Percentiles rank a stretch among this genome's conserved stretches.
phyloP scores from a whole-genome alignment of 495 filamentous ascomycete genomes.

The Aspergillus wentii region DNA sequence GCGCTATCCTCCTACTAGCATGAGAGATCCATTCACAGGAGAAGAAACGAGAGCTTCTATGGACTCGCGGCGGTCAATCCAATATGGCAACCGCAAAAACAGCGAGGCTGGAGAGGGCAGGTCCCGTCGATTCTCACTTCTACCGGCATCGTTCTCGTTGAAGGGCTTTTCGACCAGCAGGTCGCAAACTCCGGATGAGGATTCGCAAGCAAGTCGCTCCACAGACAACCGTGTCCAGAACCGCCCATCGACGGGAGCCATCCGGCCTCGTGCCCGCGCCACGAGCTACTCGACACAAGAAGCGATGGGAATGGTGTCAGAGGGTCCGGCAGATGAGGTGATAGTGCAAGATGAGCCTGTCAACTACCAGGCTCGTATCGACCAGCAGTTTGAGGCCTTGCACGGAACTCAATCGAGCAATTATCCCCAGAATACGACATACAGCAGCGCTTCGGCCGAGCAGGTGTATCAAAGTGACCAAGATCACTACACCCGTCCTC shows the following conservation, averaged over 20 bases:
- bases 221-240: slow-evolving; percentile 21
- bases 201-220: slow-evolving; percentile 23
- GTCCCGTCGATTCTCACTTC: slow-evolving; percentile 69
- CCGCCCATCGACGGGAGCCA: slow-evolving; percentile 31
- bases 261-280: slow-evolving; percentile 21
- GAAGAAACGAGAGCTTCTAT: slow-evolving; percentile 66
- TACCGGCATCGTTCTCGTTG: slow-evolving; percentile 70
- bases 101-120: slow-evolving; percentile 73
- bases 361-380: slow-evolving; percentile 41
- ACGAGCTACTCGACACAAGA: slow-evolving; percentile 37
- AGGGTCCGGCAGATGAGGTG: slow-evolving; percentile 29
- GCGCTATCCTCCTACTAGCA: slow-evolving; percentile 72
- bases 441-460: slow-evolving; percentile 27
- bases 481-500: slow-evolving; percentile 33
- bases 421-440: slow-evolving; percentile 26
- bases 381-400: slow-evolving; percentile 42
- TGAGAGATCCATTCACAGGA: slow-evolving; percentile 55
- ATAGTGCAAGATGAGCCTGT: slow-evolving; percentile 22
- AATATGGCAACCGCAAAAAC: slow-evolving; percentile 72
- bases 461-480: slow-evolving; percentile 29
- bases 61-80: slow-evolving; percentile 76
- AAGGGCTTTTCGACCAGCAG: slow-evolving; percentile 43
- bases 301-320: slow-evolving; percentile 23
- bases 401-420: slow-evolving; percentile 26
- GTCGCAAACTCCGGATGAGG: slow-evolving; percentile 36